Evolutionary conservation across 495 filamentous ascomycete species (phyloP), one percentile per base, ranked within the genome.

Genomic region (Aspergillus bertholletiae): DNA sequence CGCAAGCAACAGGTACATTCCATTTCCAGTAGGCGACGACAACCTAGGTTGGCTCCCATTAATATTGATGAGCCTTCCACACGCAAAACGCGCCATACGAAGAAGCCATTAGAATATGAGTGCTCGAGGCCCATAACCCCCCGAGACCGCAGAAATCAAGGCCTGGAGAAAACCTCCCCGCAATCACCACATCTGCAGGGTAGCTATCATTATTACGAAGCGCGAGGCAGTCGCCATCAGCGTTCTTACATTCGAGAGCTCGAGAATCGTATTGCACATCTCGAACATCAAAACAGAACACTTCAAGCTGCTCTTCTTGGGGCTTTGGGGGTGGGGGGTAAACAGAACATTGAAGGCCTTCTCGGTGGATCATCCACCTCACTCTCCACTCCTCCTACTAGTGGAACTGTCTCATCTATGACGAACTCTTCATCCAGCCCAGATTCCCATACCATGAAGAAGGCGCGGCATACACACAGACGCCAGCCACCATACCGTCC

Each of bases 231-330:
- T 34, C 58, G 62, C 13, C 60, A 46, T 13, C 24, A 44, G 8
- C 59, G 56, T 17, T 34, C 59, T 8, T 56, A 63, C 8, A 15
- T 55, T 7, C 49, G 56, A n/a, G 13, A 49, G 28, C 65, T 77
- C 1, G 73, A 76, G 53, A 64, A 67, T 21, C 72, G 74, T 5
- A 64, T 77, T 17, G 65, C 70, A 8, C 67, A 73, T 23, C 66
- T 77, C 2, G 73, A 76, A 37, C 73, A 69, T 18, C 74, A 77
- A 23, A 77, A 77, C 57, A 70, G 70, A 41, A 64, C 74, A n/a
- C 71, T 77, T 9, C 73, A 76, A 35, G 74, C 74, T 8, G 74
- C 74, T 46, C 67, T 77, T 13, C 50, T 76, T 26, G 72, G 73
- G 1, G 72, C 73, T 18, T 57, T 76, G 23, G 70, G 73, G 57